A percentile compares a stretch with the other conserved stretches of the same genome.
phyloP scores from a whole-genome alignment of 1,284 basidiomycete species.

The Moesziomyces antarcticus region DNA sequence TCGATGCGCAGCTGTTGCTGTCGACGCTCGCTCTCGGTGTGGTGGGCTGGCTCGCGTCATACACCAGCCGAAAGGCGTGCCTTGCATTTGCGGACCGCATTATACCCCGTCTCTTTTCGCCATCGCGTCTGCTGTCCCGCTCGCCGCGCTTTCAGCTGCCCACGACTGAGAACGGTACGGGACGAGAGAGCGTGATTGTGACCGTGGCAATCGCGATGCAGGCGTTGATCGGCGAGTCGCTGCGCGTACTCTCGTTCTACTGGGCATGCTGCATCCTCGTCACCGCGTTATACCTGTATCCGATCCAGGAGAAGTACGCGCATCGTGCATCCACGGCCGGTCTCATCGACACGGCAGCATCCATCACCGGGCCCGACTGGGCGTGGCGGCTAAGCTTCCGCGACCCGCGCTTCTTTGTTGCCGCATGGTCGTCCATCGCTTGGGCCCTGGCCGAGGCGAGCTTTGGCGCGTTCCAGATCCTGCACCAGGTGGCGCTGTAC shows the following conservation, averaged over 20 bases:
- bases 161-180: conserved; percentile 4
- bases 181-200: conserved; percentile 25
- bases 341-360: not conserved
- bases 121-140: conserved; percentile 21
- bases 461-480: conserved; percentile 41
- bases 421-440: conserved; percentile 39
- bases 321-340: conserved; percentile 4
- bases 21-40: conserved; percentile 33
- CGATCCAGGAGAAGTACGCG: conserved; percentile 31
- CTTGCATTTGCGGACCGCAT: conserved; percentile 37
- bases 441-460: conserved; percentile 44
- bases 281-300: conserved; percentile 41
- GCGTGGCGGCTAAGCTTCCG: conserved; percentile 40
- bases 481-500: conserved; percentile 45
- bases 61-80: conserved; percentile 40
- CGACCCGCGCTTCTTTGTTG: conserved; percentile 46
- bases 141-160: conserved; percentile 25
- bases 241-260: conserved; percentile 44
- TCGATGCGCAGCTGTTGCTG: conserved; percentile 32
- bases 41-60: conserved; percentile 42
- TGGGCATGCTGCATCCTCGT: conserved; percentile 47
- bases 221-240: conserved; percentile 31
- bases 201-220: conserved; percentile 39
- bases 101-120: conserved; percentile 29
- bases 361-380: conserved; percentile 26